Conservation (phyloP, 2,329 filamentous ascomycete genomes). For the Alternaria angustiovoidea region DNA sequence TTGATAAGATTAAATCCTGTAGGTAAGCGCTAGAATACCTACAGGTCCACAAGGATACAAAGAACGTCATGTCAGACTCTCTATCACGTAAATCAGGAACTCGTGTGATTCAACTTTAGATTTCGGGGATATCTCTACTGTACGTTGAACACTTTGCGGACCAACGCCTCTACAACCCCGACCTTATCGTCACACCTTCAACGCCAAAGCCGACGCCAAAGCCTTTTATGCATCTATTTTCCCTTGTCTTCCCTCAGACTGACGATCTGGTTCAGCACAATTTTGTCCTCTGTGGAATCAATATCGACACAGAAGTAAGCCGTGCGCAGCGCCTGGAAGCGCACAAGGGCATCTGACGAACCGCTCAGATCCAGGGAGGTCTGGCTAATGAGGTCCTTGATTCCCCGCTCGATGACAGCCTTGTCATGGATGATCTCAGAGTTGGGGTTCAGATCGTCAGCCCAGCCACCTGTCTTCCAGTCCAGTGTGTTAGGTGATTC, state of each 20-base stretch:
- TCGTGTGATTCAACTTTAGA: background rate
- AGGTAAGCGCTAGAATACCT: too few species aligned
- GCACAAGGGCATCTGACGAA: slow-evolving; percentile 61
- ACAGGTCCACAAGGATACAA: background rate
- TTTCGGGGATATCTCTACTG: background rate
- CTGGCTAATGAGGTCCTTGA: slow-evolving; percentile 78
- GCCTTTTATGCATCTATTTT: slow-evolving; percentile 21
- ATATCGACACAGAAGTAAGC: slow-evolving; percentile 85
- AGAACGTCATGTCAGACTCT: background rate
- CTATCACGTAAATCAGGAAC: background rate
- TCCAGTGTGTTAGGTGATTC: slow-evolving; percentile 78
- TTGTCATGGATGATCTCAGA: slow-evolving; percentile 81
- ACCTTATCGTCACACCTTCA: background rate
- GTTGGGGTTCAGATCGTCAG: slow-evolving; percentile 83
- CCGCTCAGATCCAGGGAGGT: slow-evolving; percentile 43
- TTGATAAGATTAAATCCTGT: too few species aligned
- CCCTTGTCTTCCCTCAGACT: slow-evolving; percentile 80
- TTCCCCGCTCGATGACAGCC: slow-evolving; percentile 83
- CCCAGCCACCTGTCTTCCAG: slow-evolving; percentile 76
- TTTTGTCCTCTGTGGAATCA: slow-evolving; percentile 74
- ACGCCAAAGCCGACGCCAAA: background rate
- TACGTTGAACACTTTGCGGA: background rate
- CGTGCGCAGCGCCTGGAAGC: slow-evolving; percentile 91
- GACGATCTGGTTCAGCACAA: slow-evolving; percentile 91
- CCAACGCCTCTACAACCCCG: background rate